Percentiles rank a stretch among this genome's conserved stretches.
Conservation (phyloP, 1,284 basidiomycete species). For the Fereydounia khargensis region DNA sequence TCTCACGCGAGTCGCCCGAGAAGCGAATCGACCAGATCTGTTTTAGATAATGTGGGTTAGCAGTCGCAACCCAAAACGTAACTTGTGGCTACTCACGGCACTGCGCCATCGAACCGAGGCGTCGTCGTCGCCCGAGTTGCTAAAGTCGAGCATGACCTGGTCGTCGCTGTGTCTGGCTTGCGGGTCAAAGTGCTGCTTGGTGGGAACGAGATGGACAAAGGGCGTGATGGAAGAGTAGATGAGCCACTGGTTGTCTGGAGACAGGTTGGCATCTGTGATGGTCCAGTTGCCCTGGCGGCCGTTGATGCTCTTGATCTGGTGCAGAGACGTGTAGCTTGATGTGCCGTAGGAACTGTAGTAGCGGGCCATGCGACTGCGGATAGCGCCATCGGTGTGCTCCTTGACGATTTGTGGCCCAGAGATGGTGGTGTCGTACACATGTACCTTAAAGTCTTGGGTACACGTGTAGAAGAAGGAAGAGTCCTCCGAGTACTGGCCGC, state of each 20-base stretch:
- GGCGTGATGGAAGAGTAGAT: constrained; percentile 67
- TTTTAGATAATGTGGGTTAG: neutral
- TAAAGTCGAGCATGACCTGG: constrained; percentile 56
- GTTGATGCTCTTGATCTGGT: constrained; percentile 50
- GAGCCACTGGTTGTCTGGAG: constrained; percentile 88
- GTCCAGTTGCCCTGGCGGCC: constrained; percentile 50
- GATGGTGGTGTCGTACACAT: constrained; percentile 33
- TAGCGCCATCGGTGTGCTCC: constrained; percentile 24
- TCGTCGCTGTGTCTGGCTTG: constrained; percentile 25
- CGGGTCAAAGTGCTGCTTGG: constrained; percentile 58
- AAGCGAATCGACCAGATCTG: constrained; percentile 90
- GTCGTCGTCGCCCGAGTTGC: constrained; percentile 57
- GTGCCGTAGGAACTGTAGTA: constrained; percentile 32
- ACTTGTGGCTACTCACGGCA: constrained; percentile 34
- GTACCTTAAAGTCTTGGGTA: constrained; percentile 71
- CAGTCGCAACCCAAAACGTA: neutral
- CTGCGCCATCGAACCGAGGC: constrained; percentile 45
- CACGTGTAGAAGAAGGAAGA: constrained; percentile 59
- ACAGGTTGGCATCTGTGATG: constrained; percentile 76
- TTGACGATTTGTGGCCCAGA: constrained; percentile 17
- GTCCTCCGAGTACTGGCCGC: constrained; percentile 77
- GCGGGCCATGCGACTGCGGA: constrained; percentile 15
- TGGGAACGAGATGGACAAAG: constrained; percentile 82
- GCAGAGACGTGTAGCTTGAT: constrained; percentile 59
- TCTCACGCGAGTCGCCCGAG: constrained; percentile 90